phyloP scores from a whole-genome alignment of 2,329 filamentous ascomycete genomes.

The Sporothrix curviconia region DNA sequence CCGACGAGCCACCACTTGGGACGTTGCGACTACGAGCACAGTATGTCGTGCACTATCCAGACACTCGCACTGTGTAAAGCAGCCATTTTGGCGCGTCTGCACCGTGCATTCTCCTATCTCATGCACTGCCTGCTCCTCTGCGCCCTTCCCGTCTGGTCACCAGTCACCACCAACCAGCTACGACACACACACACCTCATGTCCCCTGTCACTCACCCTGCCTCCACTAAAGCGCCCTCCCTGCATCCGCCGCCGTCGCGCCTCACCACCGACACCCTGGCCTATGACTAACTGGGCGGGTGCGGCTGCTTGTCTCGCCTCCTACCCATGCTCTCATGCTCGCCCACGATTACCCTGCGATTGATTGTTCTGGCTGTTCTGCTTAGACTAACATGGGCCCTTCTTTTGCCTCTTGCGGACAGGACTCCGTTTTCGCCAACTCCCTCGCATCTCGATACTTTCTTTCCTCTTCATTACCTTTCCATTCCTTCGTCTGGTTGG shows the following conservation, averaged over 20 bases:
- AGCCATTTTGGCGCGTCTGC: background rate
- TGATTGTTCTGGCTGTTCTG: too few relatives aligned
- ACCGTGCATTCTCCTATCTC: background rate
- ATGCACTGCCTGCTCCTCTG: background rate
- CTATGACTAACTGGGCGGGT: slow-evolving; percentile 7
- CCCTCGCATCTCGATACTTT: background rate
- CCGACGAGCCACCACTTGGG: too few relatives aligned
- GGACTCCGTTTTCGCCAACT: too few relatives aligned
- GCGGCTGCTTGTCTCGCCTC: too few relatives aligned
- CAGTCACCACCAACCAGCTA: background rate
- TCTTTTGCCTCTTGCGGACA: background rate
- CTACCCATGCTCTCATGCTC: too few relatives aligned
- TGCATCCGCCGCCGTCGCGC: slow-evolving; percentile 3
- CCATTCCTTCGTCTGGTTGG: background rate
- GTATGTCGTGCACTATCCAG: background rate
- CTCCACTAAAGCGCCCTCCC: background rate
- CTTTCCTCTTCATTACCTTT: background rate
- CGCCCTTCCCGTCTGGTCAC: background rate
- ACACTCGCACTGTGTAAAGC: background rate
- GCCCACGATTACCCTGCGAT: background rate
- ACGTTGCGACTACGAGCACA: background rate
- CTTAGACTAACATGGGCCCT: slow-evolving; percentile 2
- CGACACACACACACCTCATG: background rate
- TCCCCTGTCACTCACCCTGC: background rate
- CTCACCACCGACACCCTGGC: background rate